These are phyloP conservation scores for Russula dissimulans DNA, from an alignment of 768 basidiomycete species.

Conservation along the genomic window DNA sequence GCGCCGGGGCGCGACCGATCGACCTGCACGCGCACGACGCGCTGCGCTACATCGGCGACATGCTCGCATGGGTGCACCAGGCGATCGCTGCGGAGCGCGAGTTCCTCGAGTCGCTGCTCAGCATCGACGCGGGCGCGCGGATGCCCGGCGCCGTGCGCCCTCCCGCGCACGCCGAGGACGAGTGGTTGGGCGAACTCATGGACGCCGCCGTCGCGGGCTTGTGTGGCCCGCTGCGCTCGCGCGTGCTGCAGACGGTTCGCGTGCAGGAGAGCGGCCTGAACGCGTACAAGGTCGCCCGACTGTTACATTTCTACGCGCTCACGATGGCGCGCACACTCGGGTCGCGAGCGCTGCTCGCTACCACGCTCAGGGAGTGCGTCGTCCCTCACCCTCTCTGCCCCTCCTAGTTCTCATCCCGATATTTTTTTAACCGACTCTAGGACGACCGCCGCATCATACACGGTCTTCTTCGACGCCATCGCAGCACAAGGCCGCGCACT, in stretches of 20 bases:
- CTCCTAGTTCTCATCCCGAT: neutral
- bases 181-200: conserved; percentile 71
- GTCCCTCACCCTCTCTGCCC: neutral
- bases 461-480: conserved; percentile 82
- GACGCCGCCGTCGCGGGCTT: conserved; percentile 76
- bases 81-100: conserved; percentile 91
- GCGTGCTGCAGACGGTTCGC: conserved; percentile 88
- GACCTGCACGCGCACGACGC: conserved; percentile 98
- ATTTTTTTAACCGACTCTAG: conserved; percentile 31
- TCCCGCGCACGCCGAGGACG: conserved; percentile 54
- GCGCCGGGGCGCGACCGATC: conserved; percentile 64
- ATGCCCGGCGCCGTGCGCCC: conserved; percentile 71
- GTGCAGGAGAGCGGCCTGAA: conserved; percentile 91
- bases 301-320: conserved; percentile 89
- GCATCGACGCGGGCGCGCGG: conserved; percentile 44
- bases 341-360: conserved; percentile 64
- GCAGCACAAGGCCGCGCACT: conserved; percentile 71
- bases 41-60: conserved; percentile 91
- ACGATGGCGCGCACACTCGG: conserved; percentile 94
- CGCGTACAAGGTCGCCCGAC: conserved; percentile 86
- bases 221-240: conserved; percentile 78
- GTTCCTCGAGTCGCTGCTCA: conserved; percentile 84
- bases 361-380: conserved; percentile 65
- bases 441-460: conserved; percentile 71
- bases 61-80: conserved; percentile 98